Percentiles rank a stretch among this genome's conserved stretches.
Conservation (phyloP, 106 monocot genomes). For the Xerophyta viscosa region DNA sequence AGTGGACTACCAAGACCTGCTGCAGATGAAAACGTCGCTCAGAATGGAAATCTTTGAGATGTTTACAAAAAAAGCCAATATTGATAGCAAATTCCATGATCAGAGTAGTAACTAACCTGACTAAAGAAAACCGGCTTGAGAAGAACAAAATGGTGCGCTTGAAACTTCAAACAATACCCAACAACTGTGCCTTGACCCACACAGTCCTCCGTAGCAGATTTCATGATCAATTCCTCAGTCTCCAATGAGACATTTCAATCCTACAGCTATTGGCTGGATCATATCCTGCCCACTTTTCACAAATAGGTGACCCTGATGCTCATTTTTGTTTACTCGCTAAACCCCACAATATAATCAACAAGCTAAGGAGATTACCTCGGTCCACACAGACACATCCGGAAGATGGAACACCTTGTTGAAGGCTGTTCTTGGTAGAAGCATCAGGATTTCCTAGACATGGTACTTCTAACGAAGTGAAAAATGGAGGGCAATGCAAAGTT, state of each 20-base stretch:
- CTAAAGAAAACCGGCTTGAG: conserved; percentile 43
- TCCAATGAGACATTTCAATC: conserved; percentile 53
- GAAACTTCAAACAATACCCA: conserved; percentile 47
- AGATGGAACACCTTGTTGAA: conserved; percentile 70
- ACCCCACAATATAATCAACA: conserved; percentile 67
- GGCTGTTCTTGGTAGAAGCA: conserved; percentile 75
- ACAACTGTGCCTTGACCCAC: conserved; percentile 13
- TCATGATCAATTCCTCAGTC: conserved; percentile 74
- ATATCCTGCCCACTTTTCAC: conserved; percentile 57
- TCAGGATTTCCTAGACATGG: conserved; percentile 34
- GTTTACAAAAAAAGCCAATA: no score
- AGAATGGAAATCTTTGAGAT: conserved; percentile 23
- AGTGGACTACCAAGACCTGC: conserved; percentile 53
- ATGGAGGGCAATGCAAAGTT: no score
- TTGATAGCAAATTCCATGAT: conserved; percentile 19
- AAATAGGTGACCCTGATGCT: conserved; percentile 81
- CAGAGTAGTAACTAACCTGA: conserved; percentile 41
- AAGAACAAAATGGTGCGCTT: conserved; percentile 48
- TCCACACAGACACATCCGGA: conserved; percentile 47
- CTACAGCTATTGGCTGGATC: conserved; percentile 78
- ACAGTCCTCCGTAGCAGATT: conserved; percentile 68
- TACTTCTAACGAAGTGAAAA: no score
- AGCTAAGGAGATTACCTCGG: conserved; percentile 61
- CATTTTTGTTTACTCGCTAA: conserved; percentile 67
- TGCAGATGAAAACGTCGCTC: conserved; percentile 31